phyloP scores from a whole-genome alignment of 179 eudicot genomes.

The Carnegiea gigantea region DNA sequence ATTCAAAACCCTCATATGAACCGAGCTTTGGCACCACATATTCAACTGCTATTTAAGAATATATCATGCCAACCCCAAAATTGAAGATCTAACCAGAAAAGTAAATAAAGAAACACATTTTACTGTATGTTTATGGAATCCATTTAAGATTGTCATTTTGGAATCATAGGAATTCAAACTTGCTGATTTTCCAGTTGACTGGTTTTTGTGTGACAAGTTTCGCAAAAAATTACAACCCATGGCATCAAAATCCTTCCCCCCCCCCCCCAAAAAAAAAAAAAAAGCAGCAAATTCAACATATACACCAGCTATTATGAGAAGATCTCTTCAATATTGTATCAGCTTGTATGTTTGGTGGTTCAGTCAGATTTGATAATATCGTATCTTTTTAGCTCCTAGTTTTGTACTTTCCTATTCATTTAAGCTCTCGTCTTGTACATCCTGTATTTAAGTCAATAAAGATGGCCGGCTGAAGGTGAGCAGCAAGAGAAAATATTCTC shows the following conservation, averaged over 20 bases:
- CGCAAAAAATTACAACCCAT: not conserved
- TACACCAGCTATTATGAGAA: too few relatives aligned
- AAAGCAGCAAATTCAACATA: not conserved
- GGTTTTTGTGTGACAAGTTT: not conserved
- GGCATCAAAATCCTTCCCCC: not conserved
- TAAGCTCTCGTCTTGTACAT: too few relatives aligned
- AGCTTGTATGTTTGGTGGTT: too few relatives aligned
- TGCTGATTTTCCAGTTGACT: not conserved
- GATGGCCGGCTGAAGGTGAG: too few relatives aligned
- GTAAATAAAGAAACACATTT: not conserved
- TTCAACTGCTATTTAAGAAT: not conserved
- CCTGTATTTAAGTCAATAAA: too few relatives aligned
- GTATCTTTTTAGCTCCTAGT: too few relatives aligned
- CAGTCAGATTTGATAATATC: too few relatives aligned
- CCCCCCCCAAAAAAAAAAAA: not conserved
- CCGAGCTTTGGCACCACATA: too few relatives aligned
- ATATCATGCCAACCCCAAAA: not conserved
- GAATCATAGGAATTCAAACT: not conserved
- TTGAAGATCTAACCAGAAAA: not conserved
- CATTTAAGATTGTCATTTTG: not conserved
- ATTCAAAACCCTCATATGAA: too few relatives aligned
- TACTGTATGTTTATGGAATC: not conserved
- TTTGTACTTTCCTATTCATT: too few relatives aligned
- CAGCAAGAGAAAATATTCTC: too few relatives aligned
- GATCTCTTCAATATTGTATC: too few relatives aligned